These are phyloP conservation scores for Schwanniomyces pseudopolymorphus DNA, from an alignment of 805 yeast genomes.

Conservation along the genomic window DNA sequence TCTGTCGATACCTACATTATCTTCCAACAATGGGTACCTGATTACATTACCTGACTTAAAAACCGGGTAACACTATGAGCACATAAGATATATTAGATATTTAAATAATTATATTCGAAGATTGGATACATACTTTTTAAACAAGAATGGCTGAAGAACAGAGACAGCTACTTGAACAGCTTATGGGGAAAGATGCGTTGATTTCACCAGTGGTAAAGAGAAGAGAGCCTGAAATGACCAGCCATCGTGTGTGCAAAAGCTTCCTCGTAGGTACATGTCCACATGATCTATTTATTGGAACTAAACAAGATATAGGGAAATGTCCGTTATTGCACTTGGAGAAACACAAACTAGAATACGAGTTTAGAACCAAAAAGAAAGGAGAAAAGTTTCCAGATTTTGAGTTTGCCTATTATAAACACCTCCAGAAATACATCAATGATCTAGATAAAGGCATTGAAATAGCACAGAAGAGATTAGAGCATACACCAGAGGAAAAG, in stretches of 20 bases:
- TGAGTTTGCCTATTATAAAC: slow-evolving; percentile 48
- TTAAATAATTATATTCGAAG: neutral
- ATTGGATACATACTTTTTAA: neutral
- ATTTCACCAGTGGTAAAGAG: slow-evolving; percentile 30
- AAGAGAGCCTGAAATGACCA: slow-evolving; percentile 42
- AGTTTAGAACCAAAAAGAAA: slow-evolving; percentile 41
- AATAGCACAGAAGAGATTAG: slow-evolving; percentile 61
- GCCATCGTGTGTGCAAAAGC: slow-evolving; percentile 65
- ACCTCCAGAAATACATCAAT: slow-evolving; percentile 54
- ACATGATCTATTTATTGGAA: slow-evolving; percentile 75
- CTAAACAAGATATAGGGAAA: slow-evolving; percentile 78
- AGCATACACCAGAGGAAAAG: slow-evolving; percentile 73
- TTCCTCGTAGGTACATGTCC: slow-evolving; percentile 87
- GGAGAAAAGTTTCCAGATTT: slow-evolving; percentile 49
- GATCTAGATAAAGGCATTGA: slow-evolving; percentile 69
- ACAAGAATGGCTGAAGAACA: slow-evolving; percentile 66
- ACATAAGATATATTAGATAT: too few relatives aligned
- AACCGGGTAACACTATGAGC: neutral
- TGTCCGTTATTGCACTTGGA: slow-evolving; percentile 78
- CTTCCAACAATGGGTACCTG: too few relatives aligned
- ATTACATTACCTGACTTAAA: too few relatives aligned
- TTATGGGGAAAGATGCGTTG: slow-evolving; percentile 68
- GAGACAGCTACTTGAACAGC: slow-evolving; percentile 69
- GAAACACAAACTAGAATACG: slow-evolving; percentile 70
- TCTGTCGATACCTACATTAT: too few relatives aligned